Evolutionary conservation across 2,329 filamentous ascomycete genomes (phyloP), one percentile per base, ranked within the genome.

Genomic region (Mollisiaceae sp.): DNA sequence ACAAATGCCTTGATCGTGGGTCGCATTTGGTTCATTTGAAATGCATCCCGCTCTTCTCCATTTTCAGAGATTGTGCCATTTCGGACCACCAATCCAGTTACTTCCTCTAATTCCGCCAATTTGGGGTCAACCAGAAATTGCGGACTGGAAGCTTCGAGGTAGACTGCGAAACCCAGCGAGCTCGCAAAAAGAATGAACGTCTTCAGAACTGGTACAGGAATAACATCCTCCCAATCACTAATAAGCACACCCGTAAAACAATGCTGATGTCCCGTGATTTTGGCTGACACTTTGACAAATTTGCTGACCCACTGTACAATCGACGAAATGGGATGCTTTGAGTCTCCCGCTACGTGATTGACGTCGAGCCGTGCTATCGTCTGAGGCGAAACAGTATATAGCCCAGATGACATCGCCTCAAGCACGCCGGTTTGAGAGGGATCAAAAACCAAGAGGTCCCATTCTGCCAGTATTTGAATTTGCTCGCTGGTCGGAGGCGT

Each of bases 381-480:
- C 32, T 72, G 69, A 39, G 67, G 36, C 20, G 71, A 67, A 4
- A 68, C 38, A 4, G 54, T 15, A 59, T 72, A 69, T 14, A 57
- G 22, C 8, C 64, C 62, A 55, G 64, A 65, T 9, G 70, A 68
- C 61, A 81, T 72, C 4, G 77, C 78, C 4, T 77, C 72, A 2
- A 74, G 54, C 2, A 80, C 75, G 6, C 78, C 77, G 11, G 61
- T 45, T 65, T 78, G 75, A 20, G 77, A 73, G 2, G 81, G 80
- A 67, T 83, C 79, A 14, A 82, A 73, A 18, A 81, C 74, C 45
- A 82, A 64, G n/a, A 82, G 66, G 60, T 82, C 80, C 78, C 78
- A 82, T 70, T 77, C 73, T 43, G 73, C 63, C n/a, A 82, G 71
- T 8, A 82, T 57, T n/a, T 66, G 70, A 22, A 71, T 63, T 65